phyloP scores from a whole-genome alignment of 1,284 basidiomycete species.

The Rhodotorula sp. region DNA sequence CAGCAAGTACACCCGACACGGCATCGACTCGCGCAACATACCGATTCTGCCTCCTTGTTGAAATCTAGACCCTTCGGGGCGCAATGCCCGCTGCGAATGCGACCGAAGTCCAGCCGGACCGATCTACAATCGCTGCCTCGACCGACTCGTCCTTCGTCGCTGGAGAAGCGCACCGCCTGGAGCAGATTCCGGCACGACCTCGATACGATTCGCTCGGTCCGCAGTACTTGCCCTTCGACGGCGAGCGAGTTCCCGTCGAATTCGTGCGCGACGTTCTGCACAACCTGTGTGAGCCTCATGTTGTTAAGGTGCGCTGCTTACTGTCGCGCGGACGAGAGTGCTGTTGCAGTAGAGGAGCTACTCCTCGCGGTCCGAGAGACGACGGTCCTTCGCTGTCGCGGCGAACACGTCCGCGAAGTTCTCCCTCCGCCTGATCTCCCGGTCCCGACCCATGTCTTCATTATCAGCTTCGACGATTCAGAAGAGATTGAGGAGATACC shows the following conservation, averaged over 20 bases:
- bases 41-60: no score
- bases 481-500: neutral
- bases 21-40: no score
- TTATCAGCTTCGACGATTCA: constrained; percentile 2
- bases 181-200: neutral
- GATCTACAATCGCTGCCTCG: no score
- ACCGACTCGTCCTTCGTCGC: no score
- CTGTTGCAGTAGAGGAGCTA: neutral
- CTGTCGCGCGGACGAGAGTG: neutral
- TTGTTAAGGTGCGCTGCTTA: no score
- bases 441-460: neutral
- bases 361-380: neutral
- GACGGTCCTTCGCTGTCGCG: neutral
- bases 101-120: no score
- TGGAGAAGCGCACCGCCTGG: no score
- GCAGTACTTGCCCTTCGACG: constrained; percentile 1
- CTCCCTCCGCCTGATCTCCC: neutral
- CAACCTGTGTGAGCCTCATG: neutral
- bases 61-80: no score
- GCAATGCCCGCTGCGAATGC: no score
- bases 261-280: neutral
- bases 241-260: neutral
- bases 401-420: neutral
- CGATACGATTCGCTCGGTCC: neutral
- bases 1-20: no score